phyloP scores from a whole-genome alignment of 805 yeast species.

The Candida namnaoensis region DNA sequence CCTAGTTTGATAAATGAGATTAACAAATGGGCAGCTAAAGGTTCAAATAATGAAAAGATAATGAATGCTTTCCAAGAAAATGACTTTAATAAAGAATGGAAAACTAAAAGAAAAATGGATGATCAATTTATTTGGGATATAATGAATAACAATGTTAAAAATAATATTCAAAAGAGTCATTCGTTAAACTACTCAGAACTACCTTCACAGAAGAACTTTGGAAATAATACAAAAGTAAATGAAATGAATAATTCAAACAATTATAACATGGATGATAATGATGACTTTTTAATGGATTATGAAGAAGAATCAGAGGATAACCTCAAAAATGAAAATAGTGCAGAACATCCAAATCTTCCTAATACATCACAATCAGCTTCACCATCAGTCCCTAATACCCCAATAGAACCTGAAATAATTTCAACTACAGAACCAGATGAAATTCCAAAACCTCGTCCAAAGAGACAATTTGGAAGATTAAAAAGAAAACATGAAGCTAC shows the following conservation, averaged over 20 bases:
- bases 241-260: background rate
- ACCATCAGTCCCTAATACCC: too few relatives aligned
- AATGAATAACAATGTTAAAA: constrained; percentile 4
- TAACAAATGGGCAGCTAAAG: constrained; percentile 23
- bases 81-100: constrained; percentile 12
- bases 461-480: background rate
- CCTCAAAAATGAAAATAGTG: background rate
- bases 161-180: background rate
- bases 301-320: constrained; percentile 1
- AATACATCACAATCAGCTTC: too few relatives aligned
- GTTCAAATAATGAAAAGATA: constrained; percentile 17
- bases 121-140: constrained; percentile 15
- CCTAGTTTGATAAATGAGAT: constrained; percentile 8
- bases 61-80: constrained; percentile 10
- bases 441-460: background rate
- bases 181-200: background rate
- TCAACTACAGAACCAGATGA: background rate
- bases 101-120: constrained; percentile 3
- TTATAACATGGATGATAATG: background rate
- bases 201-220: background rate
- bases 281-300: background rate
- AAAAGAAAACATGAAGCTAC: background rate
- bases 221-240: background rate
- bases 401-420: too few relatives aligned
- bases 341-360: background rate